Percentiles rank a stretch among this genome's conserved stretches.
These are phyloP conservation scores for Lipomyces chichibuensis DNA, from an alignment of 805 yeast species.

Conservation along the genomic window DNA sequence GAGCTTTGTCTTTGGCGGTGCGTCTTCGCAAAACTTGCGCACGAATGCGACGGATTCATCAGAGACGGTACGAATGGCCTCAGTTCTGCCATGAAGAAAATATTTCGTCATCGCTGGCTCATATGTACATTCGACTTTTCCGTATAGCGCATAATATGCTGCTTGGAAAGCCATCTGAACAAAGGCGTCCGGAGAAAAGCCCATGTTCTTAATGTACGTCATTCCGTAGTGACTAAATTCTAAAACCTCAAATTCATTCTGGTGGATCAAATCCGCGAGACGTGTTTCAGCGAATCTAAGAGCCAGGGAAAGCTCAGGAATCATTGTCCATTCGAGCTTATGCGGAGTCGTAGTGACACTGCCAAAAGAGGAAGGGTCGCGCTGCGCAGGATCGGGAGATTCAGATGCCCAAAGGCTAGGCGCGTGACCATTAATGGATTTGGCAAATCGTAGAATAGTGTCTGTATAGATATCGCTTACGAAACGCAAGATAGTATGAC, in stretches of 20 bases:
- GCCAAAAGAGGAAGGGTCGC: slow-evolving; percentile 49
- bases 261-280: slow-evolving; percentile 81
- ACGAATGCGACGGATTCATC: slow-evolving; percentile 79
- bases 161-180: slow-evolving; percentile 93
- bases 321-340: slow-evolving; percentile 84
- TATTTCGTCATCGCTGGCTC: slow-evolving; percentile 96
- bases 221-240: slow-evolving; percentile 72
- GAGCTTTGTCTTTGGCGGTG: slow-evolving; percentile 62
- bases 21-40: slow-evolving; percentile 76
- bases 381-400: slow-evolving; percentile 53
- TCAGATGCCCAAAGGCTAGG: slow-evolving; percentile 69
- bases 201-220: slow-evolving; percentile 76
- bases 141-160: slow-evolving; percentile 87
- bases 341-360: slow-evolving; percentile 69
- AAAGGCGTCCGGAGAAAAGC: slow-evolving; percentile 91
- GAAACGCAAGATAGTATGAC: slow-evolving; percentile 86
- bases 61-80: slow-evolving; percentile 84
- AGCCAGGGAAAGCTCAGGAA: slow-evolving; percentile 74
- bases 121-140: slow-evolving; percentile 89
- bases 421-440: slow-evolving; percentile 71
- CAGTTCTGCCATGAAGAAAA: slow-evolving; percentile 89
- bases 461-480: slow-evolving; percentile 91
- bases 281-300: slow-evolving; percentile 90
- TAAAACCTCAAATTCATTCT: slow-evolving; percentile 80
- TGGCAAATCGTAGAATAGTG: slow-evolving; percentile 83